phyloP scores from a whole-genome alignment of 2,329 filamentous ascomycete genomes.

The Aspergillus flavus region DNA sequence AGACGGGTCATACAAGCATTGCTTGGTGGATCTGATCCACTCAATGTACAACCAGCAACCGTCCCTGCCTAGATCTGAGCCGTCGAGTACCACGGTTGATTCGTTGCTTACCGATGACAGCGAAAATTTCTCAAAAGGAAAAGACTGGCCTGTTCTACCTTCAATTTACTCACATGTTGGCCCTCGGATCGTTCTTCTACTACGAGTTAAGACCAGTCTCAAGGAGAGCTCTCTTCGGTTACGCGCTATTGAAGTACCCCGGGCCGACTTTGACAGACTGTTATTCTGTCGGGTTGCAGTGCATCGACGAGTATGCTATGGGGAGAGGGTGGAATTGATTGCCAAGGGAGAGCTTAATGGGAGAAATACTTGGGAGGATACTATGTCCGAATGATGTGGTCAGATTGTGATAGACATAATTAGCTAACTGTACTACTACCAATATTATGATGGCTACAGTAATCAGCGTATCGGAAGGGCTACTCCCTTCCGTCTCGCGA shows the following conservation, averaged over 20 bases:
- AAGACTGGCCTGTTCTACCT: background rate
- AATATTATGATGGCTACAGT: too few species aligned
- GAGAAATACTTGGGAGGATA: background rate
- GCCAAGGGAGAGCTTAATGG: background rate
- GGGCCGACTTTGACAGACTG: conserved; percentile 4
- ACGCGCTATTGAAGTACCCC: background rate
- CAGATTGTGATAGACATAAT: background rate
- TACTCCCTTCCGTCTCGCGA: background rate
- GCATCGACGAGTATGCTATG: conserved; percentile 8
- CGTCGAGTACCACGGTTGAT: background rate
- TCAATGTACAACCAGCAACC: background rate
- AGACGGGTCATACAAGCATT: conserved; percentile 5
- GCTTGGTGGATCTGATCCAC: background rate
- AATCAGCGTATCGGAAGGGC: background rate
- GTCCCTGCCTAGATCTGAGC: background rate
- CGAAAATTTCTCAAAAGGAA: background rate
- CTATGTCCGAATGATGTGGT: background rate
- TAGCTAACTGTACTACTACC: background rate
- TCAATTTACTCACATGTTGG: background rate
- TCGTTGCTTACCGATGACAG: background rate
- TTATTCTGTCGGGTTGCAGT: conserved; percentile 11
- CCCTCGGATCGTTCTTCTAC: background rate
- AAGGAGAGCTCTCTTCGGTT: conserved; percentile 1
- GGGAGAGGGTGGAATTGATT: conserved; percentile 4
- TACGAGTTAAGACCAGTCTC: background rate